Conservation (phyloP, 495 filamentous ascomycete genomes). For the Penicillium waksmanii region DNA sequence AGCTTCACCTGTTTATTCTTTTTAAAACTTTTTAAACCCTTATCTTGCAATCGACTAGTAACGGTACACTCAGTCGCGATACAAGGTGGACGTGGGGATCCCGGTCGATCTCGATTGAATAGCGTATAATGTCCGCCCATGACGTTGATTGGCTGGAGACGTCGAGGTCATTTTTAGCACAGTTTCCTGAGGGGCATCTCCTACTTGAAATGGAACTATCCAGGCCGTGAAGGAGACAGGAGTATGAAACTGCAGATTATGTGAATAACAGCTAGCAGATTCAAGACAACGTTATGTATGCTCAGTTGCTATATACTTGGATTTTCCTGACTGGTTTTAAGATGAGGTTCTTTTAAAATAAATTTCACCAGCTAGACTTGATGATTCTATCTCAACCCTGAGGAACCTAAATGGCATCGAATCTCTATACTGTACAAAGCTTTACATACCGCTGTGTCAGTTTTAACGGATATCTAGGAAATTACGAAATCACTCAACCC, state of each 20-base stretch:
- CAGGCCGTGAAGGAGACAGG: slow-evolving; percentile 3
- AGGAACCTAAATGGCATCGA: neutral
- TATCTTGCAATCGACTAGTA: no score
- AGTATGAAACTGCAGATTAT: neutral
- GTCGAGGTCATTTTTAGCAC: slow-evolving; percentile 3
- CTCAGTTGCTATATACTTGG: slow-evolving; percentile 3
- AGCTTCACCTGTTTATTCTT: no score
- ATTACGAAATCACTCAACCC: neutral
- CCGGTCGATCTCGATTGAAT: no score
- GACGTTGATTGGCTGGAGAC: no score
- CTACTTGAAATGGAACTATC: slow-evolving; percentile 3
- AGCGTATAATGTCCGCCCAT: no score
- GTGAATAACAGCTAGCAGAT: neutral
- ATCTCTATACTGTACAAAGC: neutral
- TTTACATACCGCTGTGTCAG: slow-evolving; percentile 1
- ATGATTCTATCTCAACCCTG: neutral
- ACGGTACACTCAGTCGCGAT: no score
- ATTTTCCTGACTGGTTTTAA: slow-evolving; percentile 1
- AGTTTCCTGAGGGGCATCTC: slow-evolving; percentile 2
- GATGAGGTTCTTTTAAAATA: slow-evolving; percentile 2
- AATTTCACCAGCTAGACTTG: slow-evolving; percentile 2
- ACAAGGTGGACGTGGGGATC: no score
- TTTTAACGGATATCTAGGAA: neutral
- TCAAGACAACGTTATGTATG: slow-evolving; percentile 5
- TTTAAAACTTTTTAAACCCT: no score